A percentile compares a stretch with the other conserved stretches of the same genome.
phyloP scores from a whole-genome alignment of 768 basidiomycete genomes.

The Pilatotrama ljubarskyi region DNA sequence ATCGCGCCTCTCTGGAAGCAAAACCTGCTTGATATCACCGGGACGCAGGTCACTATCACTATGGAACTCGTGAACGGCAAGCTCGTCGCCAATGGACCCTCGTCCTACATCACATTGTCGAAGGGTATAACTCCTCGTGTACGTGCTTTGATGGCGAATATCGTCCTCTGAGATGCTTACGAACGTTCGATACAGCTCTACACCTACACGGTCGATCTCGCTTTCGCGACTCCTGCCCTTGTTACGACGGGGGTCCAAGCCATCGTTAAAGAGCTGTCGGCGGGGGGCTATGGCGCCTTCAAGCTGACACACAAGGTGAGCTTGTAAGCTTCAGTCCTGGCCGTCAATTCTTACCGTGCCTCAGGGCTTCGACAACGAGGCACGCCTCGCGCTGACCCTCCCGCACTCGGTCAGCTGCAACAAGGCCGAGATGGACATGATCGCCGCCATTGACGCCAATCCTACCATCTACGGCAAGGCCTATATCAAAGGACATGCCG shows the following conservation, averaged over 20 bases:
- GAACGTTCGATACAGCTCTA: not conserved
- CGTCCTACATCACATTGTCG: not conserved
- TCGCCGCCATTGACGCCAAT: not conserved
- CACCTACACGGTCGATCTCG: constrained; percentile 2
- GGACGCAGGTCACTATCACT: not conserved
- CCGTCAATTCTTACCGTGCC: no score
- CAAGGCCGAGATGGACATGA: not conserved
- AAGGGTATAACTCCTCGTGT: not conserved
- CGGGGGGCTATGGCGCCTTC: not conserved
- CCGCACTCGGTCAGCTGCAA: constrained; percentile 1
- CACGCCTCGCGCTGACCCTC: not conserved
- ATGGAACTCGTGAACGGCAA: not conserved
- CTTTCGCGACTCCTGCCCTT: not conserved
- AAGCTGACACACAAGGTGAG: not conserved
- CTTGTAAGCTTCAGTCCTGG: not conserved
- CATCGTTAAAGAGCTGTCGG: not conserved
- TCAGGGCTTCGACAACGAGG: not conserved
- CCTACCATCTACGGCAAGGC: not conserved
- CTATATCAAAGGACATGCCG: constrained; percentile 2
- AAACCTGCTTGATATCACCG: not conserved
- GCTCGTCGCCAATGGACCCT: not conserved
- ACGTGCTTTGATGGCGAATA: not conserved
- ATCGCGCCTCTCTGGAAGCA: not conserved
- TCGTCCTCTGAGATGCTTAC: no score
- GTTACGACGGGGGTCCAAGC: not conserved